Conservation (phyloP, 1,139 yeast genomes). For the Kodamaea suecica region DNA sequence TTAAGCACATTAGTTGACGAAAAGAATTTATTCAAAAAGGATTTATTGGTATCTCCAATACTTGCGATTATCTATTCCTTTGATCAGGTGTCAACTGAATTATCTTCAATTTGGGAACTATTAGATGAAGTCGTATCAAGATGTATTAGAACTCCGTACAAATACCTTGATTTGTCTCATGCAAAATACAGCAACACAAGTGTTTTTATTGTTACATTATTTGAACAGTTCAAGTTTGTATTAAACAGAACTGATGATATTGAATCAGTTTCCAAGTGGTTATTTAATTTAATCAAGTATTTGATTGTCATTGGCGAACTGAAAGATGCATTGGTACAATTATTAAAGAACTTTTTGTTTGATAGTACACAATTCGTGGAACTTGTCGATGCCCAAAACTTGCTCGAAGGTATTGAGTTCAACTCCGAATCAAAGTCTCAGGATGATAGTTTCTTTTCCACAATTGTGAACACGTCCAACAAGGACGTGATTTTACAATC, state of each 20-base stretch:
- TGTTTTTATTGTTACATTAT: constrained; percentile 61
- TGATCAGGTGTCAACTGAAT: constrained; percentile 6
- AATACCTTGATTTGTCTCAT: constrained; percentile 68
- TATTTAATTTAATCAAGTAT: constrained; percentile 43
- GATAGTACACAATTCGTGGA: constrained; percentile 11
- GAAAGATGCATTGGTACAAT: constrained; percentile 23
- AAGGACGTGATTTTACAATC: constrained; percentile 15
- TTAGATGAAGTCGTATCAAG: constrained; percentile 75
- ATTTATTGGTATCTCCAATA: constrained; percentile 44
- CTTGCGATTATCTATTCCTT: constrained; percentile 42
- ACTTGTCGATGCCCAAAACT: constrained; percentile 8
- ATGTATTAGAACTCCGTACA: constrained; percentile 71
- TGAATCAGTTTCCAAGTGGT: constrained; percentile 39
- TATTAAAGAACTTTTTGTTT: constrained; percentile 22
- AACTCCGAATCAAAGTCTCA: not conserved
- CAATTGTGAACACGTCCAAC: constrained; percentile 21
- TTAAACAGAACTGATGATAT: constrained; percentile 9
- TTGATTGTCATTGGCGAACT: constrained; percentile 57
- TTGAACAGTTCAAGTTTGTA: constrained; percentile 71
- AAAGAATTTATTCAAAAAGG: constrained; percentile 44
- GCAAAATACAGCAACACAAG: constrained; percentile 44
- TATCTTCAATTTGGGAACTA: constrained; percentile 44
- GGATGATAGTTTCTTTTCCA: constrained; percentile 18
- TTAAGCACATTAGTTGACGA: constrained; percentile 23
- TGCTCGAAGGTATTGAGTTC: constrained; percentile 5